Percentiles rank a stretch among this genome's conserved stretches.
Conservation (phyloP, 148 eudicot species). For the Vaccinium vitisidaea region DNA sequence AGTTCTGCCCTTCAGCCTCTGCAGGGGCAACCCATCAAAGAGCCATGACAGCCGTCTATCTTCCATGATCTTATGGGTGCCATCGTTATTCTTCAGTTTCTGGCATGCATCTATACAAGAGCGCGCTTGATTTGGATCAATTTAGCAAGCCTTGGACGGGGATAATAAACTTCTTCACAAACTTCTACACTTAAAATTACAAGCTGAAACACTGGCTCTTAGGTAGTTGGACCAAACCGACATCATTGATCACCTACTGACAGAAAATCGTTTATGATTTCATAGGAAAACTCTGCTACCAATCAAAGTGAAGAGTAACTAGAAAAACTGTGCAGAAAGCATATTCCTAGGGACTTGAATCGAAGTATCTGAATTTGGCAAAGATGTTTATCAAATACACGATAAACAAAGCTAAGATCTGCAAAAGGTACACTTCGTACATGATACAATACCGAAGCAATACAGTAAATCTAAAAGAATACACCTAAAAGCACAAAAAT, state of each 20-base stretch:
- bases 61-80: too few species aligned
- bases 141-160: neutral
- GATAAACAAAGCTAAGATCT: neutral
- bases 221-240: neutral
- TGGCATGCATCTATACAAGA: neutral
- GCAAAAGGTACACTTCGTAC: neutral
- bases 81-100: neutral
- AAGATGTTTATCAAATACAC: neutral
- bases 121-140: neutral
- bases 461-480: neutral
- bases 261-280: neutral
- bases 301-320: neutral
- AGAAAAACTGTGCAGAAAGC: neutral
- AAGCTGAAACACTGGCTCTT: neutral
- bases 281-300: neutral
- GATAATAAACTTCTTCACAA: neutral
- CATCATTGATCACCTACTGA: neutral
- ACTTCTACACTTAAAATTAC: neutral
- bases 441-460: neutral
- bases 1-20: too few species aligned
- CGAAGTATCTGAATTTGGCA: neutral
- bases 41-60: too few species aligned
- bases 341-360: neutral
- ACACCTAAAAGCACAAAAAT: neutral
- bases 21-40: too few species aligned